These are phyloP conservation scores for Puccinia hordei DNA, from an alignment of 1,284 basidiomycete genomes.

Conservation along the genomic window DNA sequence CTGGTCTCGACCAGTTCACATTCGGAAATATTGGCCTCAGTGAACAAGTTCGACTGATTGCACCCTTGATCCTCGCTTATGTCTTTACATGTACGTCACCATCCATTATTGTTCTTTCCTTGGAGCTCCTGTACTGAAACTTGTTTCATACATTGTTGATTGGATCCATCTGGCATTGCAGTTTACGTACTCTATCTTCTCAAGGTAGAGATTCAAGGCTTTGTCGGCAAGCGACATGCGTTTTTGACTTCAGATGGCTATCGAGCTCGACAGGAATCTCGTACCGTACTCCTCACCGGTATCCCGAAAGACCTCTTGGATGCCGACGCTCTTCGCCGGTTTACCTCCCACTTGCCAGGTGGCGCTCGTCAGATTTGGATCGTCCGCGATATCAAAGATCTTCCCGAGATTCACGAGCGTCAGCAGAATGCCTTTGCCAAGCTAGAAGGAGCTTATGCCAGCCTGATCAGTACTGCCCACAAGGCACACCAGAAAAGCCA, in stretches of 20 bases:
- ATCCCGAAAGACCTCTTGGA: conserved; percentile 76
- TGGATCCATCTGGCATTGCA: conserved; percentile 55
- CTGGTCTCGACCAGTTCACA: conserved; percentile 73
- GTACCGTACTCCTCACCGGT: conserved; percentile 84
- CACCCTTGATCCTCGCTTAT: conserved; percentile 73
- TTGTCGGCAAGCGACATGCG: conserved; percentile 76
- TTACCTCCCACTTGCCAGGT: conserved; percentile 77
- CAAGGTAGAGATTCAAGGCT: conserved; percentile 75
- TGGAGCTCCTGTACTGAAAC: conserved; percentile 4
- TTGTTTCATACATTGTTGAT: neutral
- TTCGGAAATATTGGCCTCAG: conserved; percentile 73
- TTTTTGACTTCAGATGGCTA: conserved; percentile 78
- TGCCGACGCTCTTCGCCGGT: conserved; percentile 67
- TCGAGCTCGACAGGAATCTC: conserved; percentile 74
- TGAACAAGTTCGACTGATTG: conserved; percentile 69
- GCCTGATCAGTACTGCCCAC: conserved; percentile 71
- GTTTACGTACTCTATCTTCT: conserved; percentile 84
- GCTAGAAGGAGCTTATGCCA: conserved; percentile 81
- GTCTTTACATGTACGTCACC: conserved; percentile 70
- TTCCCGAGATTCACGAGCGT: conserved; percentile 79
- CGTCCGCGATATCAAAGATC: conserved; percentile 78
- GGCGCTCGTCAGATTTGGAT: conserved; percentile 88
- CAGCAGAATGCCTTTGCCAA: conserved; percentile 73
- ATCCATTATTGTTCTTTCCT: neutral
- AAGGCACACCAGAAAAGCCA: conserved; percentile 63